Conservation (phyloP, 2,329 filamentous ascomycete species). For the Phyllosticta citriasiana region DNA sequence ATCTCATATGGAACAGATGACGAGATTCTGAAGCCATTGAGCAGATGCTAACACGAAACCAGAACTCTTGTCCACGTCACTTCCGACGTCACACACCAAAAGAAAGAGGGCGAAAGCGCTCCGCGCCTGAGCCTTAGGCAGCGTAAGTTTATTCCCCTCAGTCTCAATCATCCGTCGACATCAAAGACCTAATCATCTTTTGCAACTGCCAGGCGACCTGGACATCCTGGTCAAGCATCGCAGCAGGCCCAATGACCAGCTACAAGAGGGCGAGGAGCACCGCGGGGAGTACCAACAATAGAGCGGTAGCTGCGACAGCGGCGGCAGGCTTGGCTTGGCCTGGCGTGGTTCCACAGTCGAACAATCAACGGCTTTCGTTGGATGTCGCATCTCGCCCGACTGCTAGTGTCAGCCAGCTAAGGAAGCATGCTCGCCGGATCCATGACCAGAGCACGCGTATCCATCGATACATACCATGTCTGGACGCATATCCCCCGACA, state of each 20-base stretch:
- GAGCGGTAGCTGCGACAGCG: neutral
- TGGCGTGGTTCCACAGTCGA: neutral
- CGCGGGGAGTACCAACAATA: neutral
- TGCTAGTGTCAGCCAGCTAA: too few relatives aligned
- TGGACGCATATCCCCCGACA: too few relatives aligned
- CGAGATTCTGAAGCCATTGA: neutral
- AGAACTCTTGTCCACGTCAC: conserved; percentile 77
- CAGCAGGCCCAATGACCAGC: neutral
- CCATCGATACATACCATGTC: too few relatives aligned
- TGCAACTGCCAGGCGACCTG: conserved; percentile 30
- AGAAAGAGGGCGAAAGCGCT: conserved; percentile 59
- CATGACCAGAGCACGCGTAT: too few relatives aligned
- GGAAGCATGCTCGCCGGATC: too few relatives aligned
- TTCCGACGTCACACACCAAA: conserved; percentile 56
- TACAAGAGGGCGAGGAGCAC: neutral
- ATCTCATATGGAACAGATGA: neutral
- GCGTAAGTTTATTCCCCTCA: conserved; percentile 50
- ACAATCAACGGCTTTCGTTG: neutral
- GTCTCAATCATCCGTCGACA: neutral
- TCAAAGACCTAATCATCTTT: neutral
- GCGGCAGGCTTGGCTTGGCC: neutral
- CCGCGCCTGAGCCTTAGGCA: conserved; percentile 62
- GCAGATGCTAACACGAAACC: neutral
- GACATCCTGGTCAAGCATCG: conserved; percentile 37
- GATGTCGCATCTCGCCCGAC: too few relatives aligned